phyloP scores from a whole-genome alignment of 257 asterid genomes.

The Solanum gandarillasii region DNA sequence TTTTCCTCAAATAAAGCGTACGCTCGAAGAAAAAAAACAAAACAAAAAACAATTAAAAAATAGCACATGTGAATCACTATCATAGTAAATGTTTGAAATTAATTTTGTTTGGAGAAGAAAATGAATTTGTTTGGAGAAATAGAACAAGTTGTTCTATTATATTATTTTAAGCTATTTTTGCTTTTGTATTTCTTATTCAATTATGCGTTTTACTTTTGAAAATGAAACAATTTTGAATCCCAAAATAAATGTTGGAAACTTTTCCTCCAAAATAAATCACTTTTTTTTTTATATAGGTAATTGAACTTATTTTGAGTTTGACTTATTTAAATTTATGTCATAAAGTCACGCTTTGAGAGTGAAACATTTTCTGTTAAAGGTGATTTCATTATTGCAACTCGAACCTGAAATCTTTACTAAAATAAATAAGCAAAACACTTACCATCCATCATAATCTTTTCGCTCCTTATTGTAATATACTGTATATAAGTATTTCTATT shows the following conservation, averaged over 20 bases:
- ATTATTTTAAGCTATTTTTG: not conserved
- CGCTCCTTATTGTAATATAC: not conserved
- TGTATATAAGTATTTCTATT: not conserved
- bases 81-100: not conserved
- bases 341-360: not conserved
- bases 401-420: not conserved
- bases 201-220: not conserved
- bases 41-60: too few species aligned
- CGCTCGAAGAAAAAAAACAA: too few species aligned
- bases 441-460: not conserved
- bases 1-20: too few species aligned
- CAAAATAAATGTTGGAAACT: too few species aligned
- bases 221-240: not conserved
- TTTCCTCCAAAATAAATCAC: too few species aligned
- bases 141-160: not conserved
- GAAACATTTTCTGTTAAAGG: not conserved
- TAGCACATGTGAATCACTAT: not conserved
- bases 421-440: not conserved
- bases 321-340: not conserved
- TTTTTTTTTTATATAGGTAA: too few species aligned
- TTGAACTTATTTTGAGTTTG: too few species aligned
- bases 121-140: not conserved
- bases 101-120: not conserved
- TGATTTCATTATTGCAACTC: not conserved
- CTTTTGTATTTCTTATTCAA: not conserved